Evolutionary conservation across 2,329 filamentous ascomycete genomes (phyloP), one percentile per base, ranked within the genome.

Genomic region (Cladophialophora carrionii): DNA sequence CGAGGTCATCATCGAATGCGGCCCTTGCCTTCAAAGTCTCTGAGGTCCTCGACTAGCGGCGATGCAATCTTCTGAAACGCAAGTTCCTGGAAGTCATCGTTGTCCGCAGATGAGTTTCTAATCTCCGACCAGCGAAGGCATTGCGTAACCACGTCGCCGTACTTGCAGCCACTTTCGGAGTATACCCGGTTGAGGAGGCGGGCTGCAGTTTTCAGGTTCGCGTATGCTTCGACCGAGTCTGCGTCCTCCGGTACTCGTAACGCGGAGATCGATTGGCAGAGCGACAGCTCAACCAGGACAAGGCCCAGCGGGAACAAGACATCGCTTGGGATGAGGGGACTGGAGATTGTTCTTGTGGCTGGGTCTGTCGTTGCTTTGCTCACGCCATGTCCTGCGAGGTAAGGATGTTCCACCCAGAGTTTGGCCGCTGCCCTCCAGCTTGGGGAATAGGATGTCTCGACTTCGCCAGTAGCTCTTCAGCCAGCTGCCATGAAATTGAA

Each of bases 11-110:
- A 61, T 17, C 22, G 31, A 48, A 61, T 61, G n/a, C 48, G 51
- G n/a, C 48, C 34, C 12, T 34, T 62, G 4, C 83, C 31, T 79
- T 83, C 64, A 72, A 70, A 2, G 82, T 83, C 66, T 73, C 80
- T 58, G 7, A 61, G 22, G 53, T 61, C 63, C 29, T 71, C 54
- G n/a, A 65, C 5, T 12, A 69, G 60, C 4, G 68, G 68, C 26
- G 55, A 48, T 4, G 70, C 63, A 37, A 70, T 65, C 1, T 49
- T 55, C 14, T 71, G 62, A 46, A 68, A 68, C 5, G 70, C 68
- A n/a, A 54, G 57, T 3, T 62, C 17, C 57, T 70, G 62, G 12
- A 71, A 68, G 3, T 69, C 58, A 3, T 68, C 68, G 37, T 68
- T 64, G 12, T 68, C 64, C 17, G 64, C 34, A 24, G 37, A 63